Conservation (phyloP, 1,139 yeast genomes). For the Hansenula sp. region DNA sequence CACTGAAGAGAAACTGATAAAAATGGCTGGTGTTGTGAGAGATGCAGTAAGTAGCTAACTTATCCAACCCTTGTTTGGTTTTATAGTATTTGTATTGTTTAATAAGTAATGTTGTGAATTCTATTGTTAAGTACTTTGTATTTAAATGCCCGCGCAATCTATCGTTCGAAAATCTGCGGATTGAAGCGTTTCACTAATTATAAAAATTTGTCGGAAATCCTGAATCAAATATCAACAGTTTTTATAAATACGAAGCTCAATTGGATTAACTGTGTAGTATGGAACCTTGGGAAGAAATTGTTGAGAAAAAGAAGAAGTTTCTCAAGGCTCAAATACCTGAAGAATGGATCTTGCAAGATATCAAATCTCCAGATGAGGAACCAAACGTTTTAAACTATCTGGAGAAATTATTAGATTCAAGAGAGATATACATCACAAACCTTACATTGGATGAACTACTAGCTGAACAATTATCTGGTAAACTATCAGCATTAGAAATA, state of each 20-base stretch:
- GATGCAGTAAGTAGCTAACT: background rate
- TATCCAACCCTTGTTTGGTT: too few species aligned
- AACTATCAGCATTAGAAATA: conserved; percentile 24
- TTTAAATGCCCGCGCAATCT: too few species aligned
- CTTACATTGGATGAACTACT: background rate
- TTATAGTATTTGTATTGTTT: too few species aligned
- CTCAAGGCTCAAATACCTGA: background rate
- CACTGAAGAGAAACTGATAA: background rate
- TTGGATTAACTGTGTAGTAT: background rate
- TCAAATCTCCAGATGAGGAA: background rate
- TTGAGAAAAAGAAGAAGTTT: background rate
- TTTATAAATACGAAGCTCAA: background rate
- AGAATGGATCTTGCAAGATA: background rate
- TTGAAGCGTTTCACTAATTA: too few species aligned
- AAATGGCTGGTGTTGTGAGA: background rate
- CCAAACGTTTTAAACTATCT: background rate
- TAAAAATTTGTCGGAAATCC: too few species aligned
- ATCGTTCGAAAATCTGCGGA: too few species aligned
- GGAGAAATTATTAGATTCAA: background rate
- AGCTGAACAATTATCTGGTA: background rate
- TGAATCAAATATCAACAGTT: too few species aligned
- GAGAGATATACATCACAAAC: background rate
- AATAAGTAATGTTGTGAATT: too few species aligned
- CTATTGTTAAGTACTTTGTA: too few species aligned
- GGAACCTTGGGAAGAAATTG: background rate